Percentiles rank a stretch among this genome's conserved stretches.
Conservation (phyloP, 108 stramenopile genomes). For the Cylindrotheca closterium region DNA sequence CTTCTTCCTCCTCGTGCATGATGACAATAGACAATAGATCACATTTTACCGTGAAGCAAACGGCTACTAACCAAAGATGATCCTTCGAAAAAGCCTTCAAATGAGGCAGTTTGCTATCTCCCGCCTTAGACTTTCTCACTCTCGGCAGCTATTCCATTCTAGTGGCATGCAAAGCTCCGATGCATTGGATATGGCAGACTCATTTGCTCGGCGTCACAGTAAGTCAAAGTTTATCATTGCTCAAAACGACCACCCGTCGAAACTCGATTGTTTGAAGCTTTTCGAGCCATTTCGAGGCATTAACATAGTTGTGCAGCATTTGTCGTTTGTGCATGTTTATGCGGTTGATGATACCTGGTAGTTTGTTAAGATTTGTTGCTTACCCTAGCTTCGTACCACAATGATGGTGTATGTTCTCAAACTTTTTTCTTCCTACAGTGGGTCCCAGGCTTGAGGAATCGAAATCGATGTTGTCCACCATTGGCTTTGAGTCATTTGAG, state of each 20-base stretch:
- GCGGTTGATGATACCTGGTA: too few relatives aligned
- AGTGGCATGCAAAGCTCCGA: conserved; percentile 36
- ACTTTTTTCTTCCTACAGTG: too few relatives aligned
- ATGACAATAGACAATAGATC: neutral
- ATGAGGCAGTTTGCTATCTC: conserved; percentile 2
- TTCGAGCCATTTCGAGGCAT: too few relatives aligned
- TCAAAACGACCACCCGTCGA: too few relatives aligned
- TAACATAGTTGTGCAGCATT: too few relatives aligned
- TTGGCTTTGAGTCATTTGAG: conserved; percentile 90
- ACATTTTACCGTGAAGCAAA: too few relatives aligned
- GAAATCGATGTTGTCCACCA: conserved; percentile 81
- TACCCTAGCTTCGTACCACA: too few relatives aligned
- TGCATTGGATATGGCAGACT: conserved; percentile 80
- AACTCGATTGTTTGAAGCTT: too few relatives aligned
- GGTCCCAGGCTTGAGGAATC: conserved; percentile 82
- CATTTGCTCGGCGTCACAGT: conserved; percentile 83
- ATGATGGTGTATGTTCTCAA: too few relatives aligned
- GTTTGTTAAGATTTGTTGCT: too few relatives aligned
- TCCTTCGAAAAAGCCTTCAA: conserved; percentile 1
- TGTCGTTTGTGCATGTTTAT: too few relatives aligned
- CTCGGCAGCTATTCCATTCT: conserved; percentile 41
- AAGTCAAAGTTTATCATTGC: too few relatives aligned
- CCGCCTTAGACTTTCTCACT: neutral
- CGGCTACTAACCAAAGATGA: conserved; percentile 7
- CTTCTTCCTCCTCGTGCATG: neutral